Percentiles rank a stretch among this genome's conserved stretches.
Evolutionary conservation across 2,329 filamentous ascomycete species (phyloP).

Genomic region (Aspergillus sp.): DNA sequence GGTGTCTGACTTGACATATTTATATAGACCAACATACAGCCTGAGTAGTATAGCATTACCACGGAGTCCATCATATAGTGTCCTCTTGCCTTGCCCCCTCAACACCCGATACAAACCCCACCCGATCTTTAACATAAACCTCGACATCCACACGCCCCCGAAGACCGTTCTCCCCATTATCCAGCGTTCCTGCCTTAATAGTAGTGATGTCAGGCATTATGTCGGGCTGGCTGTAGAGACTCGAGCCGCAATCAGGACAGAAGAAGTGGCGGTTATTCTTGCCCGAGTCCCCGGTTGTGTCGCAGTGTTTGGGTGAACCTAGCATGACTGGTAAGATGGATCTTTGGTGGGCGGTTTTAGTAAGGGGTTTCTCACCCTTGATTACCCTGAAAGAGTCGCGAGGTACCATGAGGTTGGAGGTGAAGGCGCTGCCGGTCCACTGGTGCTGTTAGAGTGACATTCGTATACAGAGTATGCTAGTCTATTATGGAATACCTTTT

Average conservation of each 20-base stretch:
- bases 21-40: too few species aligned
- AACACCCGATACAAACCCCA: conserved; percentile 37
- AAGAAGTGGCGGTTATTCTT: conserved; percentile 54
- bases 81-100: conserved; percentile 46
- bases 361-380: conserved; percentile 28
- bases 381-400: conserved; percentile 43
- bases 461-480: neutral
- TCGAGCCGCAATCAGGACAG: conserved; percentile 47
- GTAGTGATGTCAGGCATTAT: conserved; percentile 46
- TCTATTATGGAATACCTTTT: conserved; percentile 38
- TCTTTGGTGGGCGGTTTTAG: too few species aligned
- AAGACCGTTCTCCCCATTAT: conserved; percentile 42
- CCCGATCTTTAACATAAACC: conserved; percentile 48
- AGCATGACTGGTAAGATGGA: neutral
- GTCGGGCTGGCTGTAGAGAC: conserved; percentile 48
- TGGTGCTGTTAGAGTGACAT: conserved; percentile 8
- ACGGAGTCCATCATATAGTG: neutral
- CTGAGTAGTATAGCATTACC: too few species aligned
- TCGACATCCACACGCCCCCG: conserved; percentile 43
- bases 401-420: conserved; percentile 48
- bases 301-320: conserved; percentile 45
- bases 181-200: conserved; percentile 48
- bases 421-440: conserved; percentile 50
- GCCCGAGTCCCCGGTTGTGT: conserved; percentile 43
- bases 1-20: too few species aligned